Evolutionary conservation across 208 protist species (phyloP).

Genomic region (Endotrypanum monterogeii): DNA sequence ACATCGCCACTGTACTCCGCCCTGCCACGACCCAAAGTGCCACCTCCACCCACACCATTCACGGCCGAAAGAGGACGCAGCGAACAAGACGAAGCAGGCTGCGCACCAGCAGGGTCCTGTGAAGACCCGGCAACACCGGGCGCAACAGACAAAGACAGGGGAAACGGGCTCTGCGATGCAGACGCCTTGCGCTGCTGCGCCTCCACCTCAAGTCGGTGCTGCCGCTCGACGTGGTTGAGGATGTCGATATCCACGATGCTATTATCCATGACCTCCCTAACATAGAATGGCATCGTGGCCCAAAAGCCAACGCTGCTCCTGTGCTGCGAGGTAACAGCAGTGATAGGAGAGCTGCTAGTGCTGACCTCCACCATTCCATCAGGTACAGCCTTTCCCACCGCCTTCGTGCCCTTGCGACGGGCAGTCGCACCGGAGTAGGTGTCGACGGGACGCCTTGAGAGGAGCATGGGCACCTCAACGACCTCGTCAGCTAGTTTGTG

Average conservation of each 20-base stretch:
- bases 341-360: neutral
- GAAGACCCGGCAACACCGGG: neutral
- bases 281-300: conserved; percentile 24
- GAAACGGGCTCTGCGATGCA: neutral
- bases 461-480: conserved; percentile 13
- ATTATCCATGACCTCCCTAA: conserved; percentile 38
- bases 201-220: conserved; percentile 30
- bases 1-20: neutral
- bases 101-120: neutral
- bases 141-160: conserved; percentile 13
- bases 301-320: conserved; percentile 12
- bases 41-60: neutral
- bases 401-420: neutral
- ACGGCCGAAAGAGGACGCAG: conserved; percentile 6
- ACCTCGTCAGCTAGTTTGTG: conserved; percentile 19
- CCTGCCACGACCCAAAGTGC: neutral
- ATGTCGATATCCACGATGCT: conserved; percentile 49
- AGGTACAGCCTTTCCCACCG: neutral
- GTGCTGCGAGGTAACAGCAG: neutral
- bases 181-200: conserved; percentile 22
- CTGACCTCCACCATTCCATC: neutral
- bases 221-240: conserved; percentile 65
- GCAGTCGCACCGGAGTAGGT: neutral
- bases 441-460: neutral
- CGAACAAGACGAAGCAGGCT: conserved; percentile 5